Conservation (phyloP, 2,329 filamentous ascomycete genomes). For the Hymenoscyphus salicellus region DNA sequence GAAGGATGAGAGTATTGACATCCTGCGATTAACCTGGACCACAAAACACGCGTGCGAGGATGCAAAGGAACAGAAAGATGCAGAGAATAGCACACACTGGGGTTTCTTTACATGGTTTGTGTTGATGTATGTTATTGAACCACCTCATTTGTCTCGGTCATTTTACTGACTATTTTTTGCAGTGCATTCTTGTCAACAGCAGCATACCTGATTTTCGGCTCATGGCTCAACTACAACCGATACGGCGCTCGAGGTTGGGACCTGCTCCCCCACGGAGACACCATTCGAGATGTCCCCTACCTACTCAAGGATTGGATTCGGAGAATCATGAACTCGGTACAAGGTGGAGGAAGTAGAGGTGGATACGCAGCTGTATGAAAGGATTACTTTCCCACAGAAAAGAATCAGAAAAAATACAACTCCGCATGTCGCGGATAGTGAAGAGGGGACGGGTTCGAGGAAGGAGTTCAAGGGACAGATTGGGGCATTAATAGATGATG, state of each 20-base stretch:
- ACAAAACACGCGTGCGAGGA: constrained; percentile 83
- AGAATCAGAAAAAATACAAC: not conserved
- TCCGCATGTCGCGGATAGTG: not conserved
- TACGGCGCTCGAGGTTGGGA: constrained; percentile 96
- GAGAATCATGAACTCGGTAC: constrained; percentile 76
- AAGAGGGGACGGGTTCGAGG: not conserved
- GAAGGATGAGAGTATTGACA: constrained; percentile 47
- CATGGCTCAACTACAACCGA: constrained; percentile 98
- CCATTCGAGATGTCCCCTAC: constrained; percentile 88
- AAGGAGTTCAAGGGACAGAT: not conserved
- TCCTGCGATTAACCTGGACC: constrained; percentile 76
- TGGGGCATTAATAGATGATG: not conserved
- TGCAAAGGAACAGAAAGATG: constrained; percentile 43
- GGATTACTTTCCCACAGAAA: not conserved
- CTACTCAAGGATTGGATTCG: constrained; percentile 84
- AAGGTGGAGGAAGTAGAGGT: constrained; percentile 78
- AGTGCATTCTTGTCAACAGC: constrained; percentile 83
- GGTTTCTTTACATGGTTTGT: constrained; percentile 98
- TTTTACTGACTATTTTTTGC: constrained; percentile 16
- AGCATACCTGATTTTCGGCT: constrained; percentile 93
- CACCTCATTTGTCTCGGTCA: not conserved
- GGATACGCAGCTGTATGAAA: constrained; percentile 82
- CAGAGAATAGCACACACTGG: constrained; percentile 60
- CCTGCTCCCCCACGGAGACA: constrained; percentile 86
- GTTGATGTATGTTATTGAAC: constrained; percentile 62